Base-by-base conservation (phyloP, 2,329 filamentous ascomycete genomes). In the Trichoderma brevicompactum region DNA sequence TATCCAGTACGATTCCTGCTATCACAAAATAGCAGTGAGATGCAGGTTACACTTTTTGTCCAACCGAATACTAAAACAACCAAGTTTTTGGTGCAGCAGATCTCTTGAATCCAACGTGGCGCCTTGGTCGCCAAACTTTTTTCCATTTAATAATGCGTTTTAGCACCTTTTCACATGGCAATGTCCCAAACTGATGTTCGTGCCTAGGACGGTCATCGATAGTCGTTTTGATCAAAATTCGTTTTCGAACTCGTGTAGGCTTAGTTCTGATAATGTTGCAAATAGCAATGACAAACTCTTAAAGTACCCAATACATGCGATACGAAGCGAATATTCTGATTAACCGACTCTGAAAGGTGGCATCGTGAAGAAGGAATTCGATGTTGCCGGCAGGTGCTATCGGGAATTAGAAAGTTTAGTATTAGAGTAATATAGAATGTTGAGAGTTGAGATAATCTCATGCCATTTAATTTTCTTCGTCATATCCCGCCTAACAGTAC, bases 161-260 rank as follows among this genome's bases (percentile, higher is more conserved):
- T 46, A 67, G 62, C 50, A 62, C 48, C 40, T 65, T 54, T 67
- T 54, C 44, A 38, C 13, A 46, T 55, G 56, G 54, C 65, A 54
- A 48, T 65, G 54, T 65, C 32, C 50, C 65, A 64, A 48, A 65
- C 65, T 67, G 65, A 67, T 67, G 55, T 61, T 67, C 65, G 49
- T 65, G 61, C 55, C 46, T 60, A 60, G 54, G 65, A 64, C 60
- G 54, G 60, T 48, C 60, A 59, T 65, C 61, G 54, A 65, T 61
- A 46, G 46, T 61, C 48, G 60, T 63, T 62, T 50, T 43, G 56
- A 50, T 60, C 19, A 44, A 53, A 62, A 46, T 44, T 43, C 23
- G 17, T 40, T 65, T 65, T 28, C 28, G 40, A 44, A 56, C 36
- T 41, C 53, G 46, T 65, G 50, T 64, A 56, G 52, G 52, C 56